Base-by-base conservation (phyloP, 2,329 filamentous ascomycete species). In the Pseudonectria foliicola region DNA sequence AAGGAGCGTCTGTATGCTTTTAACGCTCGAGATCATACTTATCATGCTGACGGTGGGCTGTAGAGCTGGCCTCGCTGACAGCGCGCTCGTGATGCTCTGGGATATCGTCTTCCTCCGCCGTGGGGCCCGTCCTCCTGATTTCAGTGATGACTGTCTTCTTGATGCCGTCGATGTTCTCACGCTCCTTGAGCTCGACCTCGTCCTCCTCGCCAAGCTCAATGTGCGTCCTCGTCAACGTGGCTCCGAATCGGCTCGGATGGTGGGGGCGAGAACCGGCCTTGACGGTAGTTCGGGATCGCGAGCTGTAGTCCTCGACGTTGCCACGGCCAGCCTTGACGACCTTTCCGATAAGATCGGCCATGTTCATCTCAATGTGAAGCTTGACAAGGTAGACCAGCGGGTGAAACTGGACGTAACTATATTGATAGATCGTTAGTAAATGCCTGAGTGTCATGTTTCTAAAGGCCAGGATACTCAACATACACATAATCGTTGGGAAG, bases 341-440 rank as follows among this genome's bases (percentile, higher is more conserved):
- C 38, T 53, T 53, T n/a, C 46, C 42, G 10, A 53, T 53, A 0
- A 53, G 44, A 16, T 53, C 50, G 42, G 50, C 50, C 50, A 53
- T 53, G 39, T 53, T 53, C 50, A 53, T 53, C 25, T 53, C 50
- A 27, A 53, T 53, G 24, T 53, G 50, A 6, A 53, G 46, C 34
- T 53, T 53, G 36, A 53, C 39, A 0, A 53, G 50, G 12, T 53
- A 53, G 10, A 53, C 48, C 2, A 53, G 48, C 2, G 49, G 50
- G 23, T 53, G 50, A 35, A 53, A 53, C n/a, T 53, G 50, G 35
- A 52, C 49, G 13, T 52, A 52, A 2, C 49, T 52, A 29, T 27
- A 2, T 21, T n/a, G 18, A 8, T 21, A 0, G 2, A 10, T 0
- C 1, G 11, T 42, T 10, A 46, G 48, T n/a, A 7, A 4, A 27